phyloP scores from a whole-genome alignment of 1,284 basidiomycete species.

The Rhodofomes roseus region DNA sequence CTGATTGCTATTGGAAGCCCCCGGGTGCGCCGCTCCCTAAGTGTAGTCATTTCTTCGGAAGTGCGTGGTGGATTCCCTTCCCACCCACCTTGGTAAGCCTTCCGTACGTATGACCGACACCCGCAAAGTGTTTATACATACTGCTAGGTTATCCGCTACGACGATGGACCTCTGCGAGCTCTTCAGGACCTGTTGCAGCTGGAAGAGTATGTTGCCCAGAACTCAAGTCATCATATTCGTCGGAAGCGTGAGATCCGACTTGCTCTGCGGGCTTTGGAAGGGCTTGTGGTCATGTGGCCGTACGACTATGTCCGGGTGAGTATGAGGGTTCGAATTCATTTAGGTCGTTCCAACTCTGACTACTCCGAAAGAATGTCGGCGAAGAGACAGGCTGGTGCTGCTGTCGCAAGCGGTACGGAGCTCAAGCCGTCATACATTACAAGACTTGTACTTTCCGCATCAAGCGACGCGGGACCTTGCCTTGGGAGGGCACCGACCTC shows the following conservation, averaged over 20 bases:
- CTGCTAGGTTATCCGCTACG: conserved; percentile 65
- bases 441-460: conserved; percentile 52
- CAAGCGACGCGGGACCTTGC: conserved; percentile 50
- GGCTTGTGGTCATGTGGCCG: conserved; percentile 61
- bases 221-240: conserved; percentile 48
- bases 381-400: conserved; percentile 39
- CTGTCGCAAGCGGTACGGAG: conserved; percentile 43
- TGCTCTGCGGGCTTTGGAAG: conserved; percentile 68
- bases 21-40: conserved; percentile 26
- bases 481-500: conserved; percentile 57
- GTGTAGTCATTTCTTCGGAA: conserved; percentile 61
- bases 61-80: conserved; percentile 78
- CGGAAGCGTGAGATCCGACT: conserved; percentile 60
- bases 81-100: conserved; percentile 60
- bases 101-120: background rate
- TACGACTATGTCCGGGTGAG: conserved; percentile 57
- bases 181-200: conserved; percentile 51
- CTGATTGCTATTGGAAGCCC: conserved; percentile 65
- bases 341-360: conserved; percentile 4
- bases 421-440: conserved; percentile 46
- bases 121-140: background rate
- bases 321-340: background rate
- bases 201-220: conserved; percentile 63
- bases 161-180: conserved; percentile 52
- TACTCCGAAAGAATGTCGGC: conserved; percentile 40